Base-by-base conservation (phyloP, 345 rosid genomes). In the Gossypium longicalyx region DNA sequence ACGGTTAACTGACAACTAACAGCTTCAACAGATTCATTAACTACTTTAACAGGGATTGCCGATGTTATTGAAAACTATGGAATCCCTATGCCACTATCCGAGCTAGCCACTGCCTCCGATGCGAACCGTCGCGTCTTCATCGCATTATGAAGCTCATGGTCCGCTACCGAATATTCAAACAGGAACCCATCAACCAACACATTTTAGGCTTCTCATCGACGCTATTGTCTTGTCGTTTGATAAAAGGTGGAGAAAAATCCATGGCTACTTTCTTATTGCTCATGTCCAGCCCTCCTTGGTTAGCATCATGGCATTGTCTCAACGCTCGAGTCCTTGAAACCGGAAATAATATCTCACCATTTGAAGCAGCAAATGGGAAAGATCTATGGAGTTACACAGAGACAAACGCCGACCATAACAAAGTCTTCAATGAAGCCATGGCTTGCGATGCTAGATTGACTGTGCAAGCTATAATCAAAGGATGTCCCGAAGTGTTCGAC, bases 91-190 rank as follows among this genome's bases (percentile, higher is more conserved):
- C 78, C 93, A 1, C 82, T 93, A 12, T 61, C 82, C 0, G 83
- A 86, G 9, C 88, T 93, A 54, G 79, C 93, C 22, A 52, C 89
- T 54, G 19, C 19, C 87, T 88, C 58, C 74, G 80, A 6, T 89
- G 95, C 66, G 76, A 80, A 34, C 85, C 86, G 0, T 54, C 95
- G 0, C 78, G 64, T 65, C 93, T 93, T 29, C 58, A 65, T 48
- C 90, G 95, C n/a, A 70, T 91, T 67, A 83, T 91, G 93, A 78
- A 92, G 81, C 90, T 85, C 85, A 80, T 93, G 12, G 86, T 81
- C 0, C 87, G 87, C 54, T 80, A 71, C 47, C 74, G 75, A 12
- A 23, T 91, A 23, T 86, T 91, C 82, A 85, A 76, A 77, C 81
- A 84, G 68, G 69, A 67, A 52, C 76, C 84, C 53, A 63, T 72